phyloP scores from a whole-genome alignment of 306 rosid genomes.

The Dalbergia cochinchinensis region DNA sequence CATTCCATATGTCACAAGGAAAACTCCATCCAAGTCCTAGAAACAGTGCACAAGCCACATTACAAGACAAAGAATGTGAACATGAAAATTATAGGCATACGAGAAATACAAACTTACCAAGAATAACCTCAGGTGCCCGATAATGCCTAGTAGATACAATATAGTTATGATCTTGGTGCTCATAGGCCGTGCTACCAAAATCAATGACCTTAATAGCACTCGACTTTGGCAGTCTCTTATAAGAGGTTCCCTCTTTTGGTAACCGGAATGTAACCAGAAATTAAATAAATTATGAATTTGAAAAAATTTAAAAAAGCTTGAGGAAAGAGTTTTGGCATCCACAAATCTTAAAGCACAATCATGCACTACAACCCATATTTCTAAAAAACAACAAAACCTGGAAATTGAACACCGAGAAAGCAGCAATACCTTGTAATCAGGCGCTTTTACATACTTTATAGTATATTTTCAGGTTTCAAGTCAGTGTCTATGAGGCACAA shows the following conservation, averaged over 20 bases:
- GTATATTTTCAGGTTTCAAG: constrained; percentile 78
- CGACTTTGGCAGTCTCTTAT: constrained; percentile 77
- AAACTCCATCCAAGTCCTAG: constrained; percentile 78
- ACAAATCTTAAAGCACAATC: neutral
- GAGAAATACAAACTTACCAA: constrained; percentile 52
- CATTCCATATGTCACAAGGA: constrained; percentile 82
- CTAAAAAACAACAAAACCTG: neutral
- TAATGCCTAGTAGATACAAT: constrained; percentile 91
- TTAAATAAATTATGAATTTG: neutral
- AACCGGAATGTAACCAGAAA: constrained; percentile 65
- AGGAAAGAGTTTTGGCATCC: neutral
- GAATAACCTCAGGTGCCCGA: constrained; percentile 87
- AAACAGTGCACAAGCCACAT: neutral
- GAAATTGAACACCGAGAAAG: neutral
- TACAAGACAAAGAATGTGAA: neutral
- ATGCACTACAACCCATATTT: neutral
- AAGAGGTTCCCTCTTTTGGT: constrained; percentile 58
- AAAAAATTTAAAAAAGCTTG: neutral
- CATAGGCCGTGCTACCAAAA: constrained; percentile 89
- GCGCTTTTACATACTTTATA: constrained; percentile 66
- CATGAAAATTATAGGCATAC: neutral
- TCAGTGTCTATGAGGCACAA: constrained; percentile 71
- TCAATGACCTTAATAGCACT: constrained; percentile 87
- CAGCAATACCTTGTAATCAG: constrained; percentile 53
- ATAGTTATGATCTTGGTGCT: constrained; percentile 78